Base-by-base conservation (phyloP, 768 basidiomycete genomes). In the Tulasnella sp. region DNA sequence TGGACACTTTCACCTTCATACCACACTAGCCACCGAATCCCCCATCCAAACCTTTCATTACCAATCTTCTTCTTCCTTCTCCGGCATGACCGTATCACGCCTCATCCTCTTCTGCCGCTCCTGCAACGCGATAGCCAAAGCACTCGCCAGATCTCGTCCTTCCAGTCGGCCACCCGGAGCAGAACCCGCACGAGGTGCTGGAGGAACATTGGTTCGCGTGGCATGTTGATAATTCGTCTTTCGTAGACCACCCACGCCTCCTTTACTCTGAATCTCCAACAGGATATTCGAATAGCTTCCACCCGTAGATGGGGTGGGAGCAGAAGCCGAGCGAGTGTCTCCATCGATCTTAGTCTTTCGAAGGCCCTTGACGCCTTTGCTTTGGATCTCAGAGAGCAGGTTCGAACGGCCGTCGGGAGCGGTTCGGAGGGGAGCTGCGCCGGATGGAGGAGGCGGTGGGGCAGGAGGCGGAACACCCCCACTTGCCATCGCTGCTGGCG, bases 61-160 rank as follows among this genome's bases (percentile, higher is more conserved):
- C 68, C 85, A 86, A 43, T 84, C 84, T 30, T 83, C 82, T 23
- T 85, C 84, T 0, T 84, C 84, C 3, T 86, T 86, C 21, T 86
- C 85, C 52, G 86, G 84, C 64, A 88, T 73, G 53, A 73, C 86
- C 66, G 86, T 88, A 65, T 92, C 89, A 1, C 34, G 44, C n/a
- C 87, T 90, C 65, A 95, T 73, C 67, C 88, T 85, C 74, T 87
- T 90, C 69, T 88, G 94, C 65, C 93, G 74, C 69, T 85, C 81
- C 65, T 84, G 73, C 63, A 97, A 71, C 1, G 92, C 92, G 51
- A 82, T 86, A 5, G 91, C 93, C 50, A 96, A 74, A 7, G 90
- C 88, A 3, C 81, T 77, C 0, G 92, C 91, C 61, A 95, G 70
- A 71, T 93, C 85, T 0, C 79, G 84, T 10, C 85, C 88, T 11